Evolutionary conservation across 495 filamentous ascomycete species (phyloP), one percentile per base, ranked within the genome.

Genomic region (Podospora pseudocomata): DNA sequence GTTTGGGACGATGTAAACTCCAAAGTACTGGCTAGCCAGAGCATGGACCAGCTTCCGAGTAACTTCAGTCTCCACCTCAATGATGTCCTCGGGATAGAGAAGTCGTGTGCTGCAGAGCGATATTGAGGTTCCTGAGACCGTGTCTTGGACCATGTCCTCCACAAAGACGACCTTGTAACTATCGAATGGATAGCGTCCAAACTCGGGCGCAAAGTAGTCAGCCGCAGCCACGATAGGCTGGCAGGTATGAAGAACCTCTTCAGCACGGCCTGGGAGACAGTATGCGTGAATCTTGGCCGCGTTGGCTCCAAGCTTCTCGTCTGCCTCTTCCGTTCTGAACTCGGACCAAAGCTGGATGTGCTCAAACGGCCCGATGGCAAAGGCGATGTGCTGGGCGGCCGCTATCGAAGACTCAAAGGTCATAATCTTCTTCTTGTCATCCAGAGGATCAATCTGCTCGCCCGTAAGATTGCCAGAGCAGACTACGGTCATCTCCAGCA

Each of bases 321-420:
- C 96, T 64, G 95, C 91, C 65, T 94, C 91, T 67, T 90, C 91
- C 64, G 93, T 92, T 19, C 96, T 89, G 73, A 91, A 96, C 71
- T 95, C 91, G 7, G 92, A 80, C 69, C 76, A 89, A 9, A 99
- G 81, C 73, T 97, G 92, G 61, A 97, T 86, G 72, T 93, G 89
- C 75, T 97, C 93, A 75, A 99, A 99, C 16, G 96, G 95, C 0
- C 96, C 95, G 30, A 97, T 86, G 13, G 91, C 91, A 76, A 99
- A 94, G 2, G 92, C 92, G 71, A 99, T 88, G 74, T 98, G 93
- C 64, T 92, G 90, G 4, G 94, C 87, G 4, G 93, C 85, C 28
- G 90, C 85, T 49, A 86, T 86, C 49, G 84, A 80, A 66, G 87
- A 87, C 30, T 86, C 86, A 73, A 98, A 99, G 0, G 90, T 90